Evolutionary conservation across 208 protist species (phyloP).

Genomic region (Acanthamoeba divionensis): DNA sequence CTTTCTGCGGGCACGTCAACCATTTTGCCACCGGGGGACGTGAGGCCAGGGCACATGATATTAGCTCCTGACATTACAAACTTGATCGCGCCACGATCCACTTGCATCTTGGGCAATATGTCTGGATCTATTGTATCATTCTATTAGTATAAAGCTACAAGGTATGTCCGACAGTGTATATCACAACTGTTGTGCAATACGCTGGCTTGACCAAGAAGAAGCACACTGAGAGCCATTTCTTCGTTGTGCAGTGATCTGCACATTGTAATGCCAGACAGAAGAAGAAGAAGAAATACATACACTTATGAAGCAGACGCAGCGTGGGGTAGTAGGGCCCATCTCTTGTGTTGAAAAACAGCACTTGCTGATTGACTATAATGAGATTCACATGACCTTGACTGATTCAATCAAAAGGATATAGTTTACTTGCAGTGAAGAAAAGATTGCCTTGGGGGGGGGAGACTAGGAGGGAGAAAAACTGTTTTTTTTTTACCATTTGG

Average conservation of each 20-base stretch:
- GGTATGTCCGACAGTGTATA: too few species aligned
- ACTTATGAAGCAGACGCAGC: slow-evolving; percentile 94
- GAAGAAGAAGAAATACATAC: slow-evolving; percentile 53
- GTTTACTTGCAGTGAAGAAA: background rate
- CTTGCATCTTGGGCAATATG: slow-evolving; percentile 92
- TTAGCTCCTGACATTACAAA: slow-evolving; percentile 95
- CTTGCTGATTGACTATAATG: slow-evolving; percentile 84
- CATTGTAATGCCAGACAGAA: too few species aligned
- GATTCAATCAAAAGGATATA: background rate
- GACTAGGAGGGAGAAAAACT: background rate
- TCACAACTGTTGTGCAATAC: too few species aligned
- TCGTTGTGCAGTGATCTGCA: too few species aligned
- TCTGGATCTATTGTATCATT: slow-evolving; percentile 89
- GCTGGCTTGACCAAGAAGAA: too few species aligned
- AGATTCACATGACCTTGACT: slow-evolving; percentile 81
- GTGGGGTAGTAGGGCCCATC: slow-evolving; percentile 93
- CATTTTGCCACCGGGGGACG: slow-evolving; percentile 88
- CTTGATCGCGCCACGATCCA: slow-evolving; percentile 95
- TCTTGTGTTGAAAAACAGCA: slow-evolving; percentile 94
- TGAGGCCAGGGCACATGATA: slow-evolving; percentile 96
- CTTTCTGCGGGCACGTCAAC: slow-evolving; percentile 62
- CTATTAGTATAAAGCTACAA: too few species aligned
- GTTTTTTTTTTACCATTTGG: slow-evolving; percentile 82
- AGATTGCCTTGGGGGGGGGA: slow-evolving; percentile 35
- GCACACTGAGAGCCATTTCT: too few species aligned